Evolutionary conservation across 768 basidiomycete species (phyloP).

Genomic region (Termitomyces sp.): DNA sequence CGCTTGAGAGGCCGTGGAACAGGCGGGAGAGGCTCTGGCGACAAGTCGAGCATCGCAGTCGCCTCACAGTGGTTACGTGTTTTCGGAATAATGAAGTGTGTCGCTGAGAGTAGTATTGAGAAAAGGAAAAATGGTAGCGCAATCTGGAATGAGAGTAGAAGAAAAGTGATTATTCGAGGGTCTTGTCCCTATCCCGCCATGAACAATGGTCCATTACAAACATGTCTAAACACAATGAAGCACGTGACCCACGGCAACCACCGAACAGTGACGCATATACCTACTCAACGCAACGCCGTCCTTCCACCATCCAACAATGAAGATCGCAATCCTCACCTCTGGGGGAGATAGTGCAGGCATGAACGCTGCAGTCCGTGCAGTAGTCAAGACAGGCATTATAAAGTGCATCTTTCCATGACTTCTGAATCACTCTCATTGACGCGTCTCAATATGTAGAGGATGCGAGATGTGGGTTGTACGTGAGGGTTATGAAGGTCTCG

Average conservation of each 20-base stretch:
- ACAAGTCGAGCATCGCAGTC: slow-evolving; percentile 26
- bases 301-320: slow-evolving; percentile 43
- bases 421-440: background rate
- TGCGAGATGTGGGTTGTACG: slow-evolving; percentile 96
- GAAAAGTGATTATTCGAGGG: background rate
- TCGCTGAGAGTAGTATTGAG: background rate
- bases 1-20: slow-evolving; percentile 48
- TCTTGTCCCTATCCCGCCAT: background rate
- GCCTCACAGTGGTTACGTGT: background rate
- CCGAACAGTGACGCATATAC: no score
- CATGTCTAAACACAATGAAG: background rate
- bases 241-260: background rate
- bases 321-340: slow-evolving; percentile 91
- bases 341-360: slow-evolving; percentile 98
- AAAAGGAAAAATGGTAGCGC: background rate
- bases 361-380: slow-evolving; percentile 92
- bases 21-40: slow-evolving; percentile 29
- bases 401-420: slow-evolving; percentile 43
- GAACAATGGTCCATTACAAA: background rate
- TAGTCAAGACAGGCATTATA: slow-evolving; percentile 90
- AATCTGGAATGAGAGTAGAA: background rate
- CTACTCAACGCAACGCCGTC: no score
- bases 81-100: slow-evolving; percentile 6
- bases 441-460: slow-evolving; percentile 49
- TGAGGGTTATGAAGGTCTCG: slow-evolving; percentile 97